Conservation (phyloP, 805 yeast genomes). For the Wickerhamiella azymoides region DNA sequence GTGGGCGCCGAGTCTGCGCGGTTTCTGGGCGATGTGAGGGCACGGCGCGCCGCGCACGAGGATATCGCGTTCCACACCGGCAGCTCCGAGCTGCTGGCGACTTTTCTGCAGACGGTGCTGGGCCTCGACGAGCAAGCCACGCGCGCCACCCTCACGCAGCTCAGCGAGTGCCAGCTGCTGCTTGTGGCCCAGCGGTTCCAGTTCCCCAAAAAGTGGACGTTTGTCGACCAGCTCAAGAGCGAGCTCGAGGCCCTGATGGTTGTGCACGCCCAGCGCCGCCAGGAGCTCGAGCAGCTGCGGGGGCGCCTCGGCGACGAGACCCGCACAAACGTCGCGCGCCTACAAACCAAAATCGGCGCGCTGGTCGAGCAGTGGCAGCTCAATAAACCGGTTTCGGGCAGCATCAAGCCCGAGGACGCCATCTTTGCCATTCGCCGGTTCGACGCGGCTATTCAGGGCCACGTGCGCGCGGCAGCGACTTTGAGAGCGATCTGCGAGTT, state of each 20-base stretch:
- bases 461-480: constrained; percentile 13
- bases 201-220: constrained; percentile 43
- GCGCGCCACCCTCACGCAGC: neutral
- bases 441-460: constrained; percentile 16
- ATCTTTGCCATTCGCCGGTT: constrained; percentile 19
- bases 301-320: neutral
- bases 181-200: constrained; percentile 33
- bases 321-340: constrained; percentile 27
- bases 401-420: constrained; percentile 20
- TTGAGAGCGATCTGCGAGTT: constrained; percentile 26
- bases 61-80: constrained; percentile 6
- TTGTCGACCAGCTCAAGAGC: constrained; percentile 46
- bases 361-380: constrained; percentile 35
- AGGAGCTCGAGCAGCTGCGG: constrained; percentile 23
- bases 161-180: constrained; percentile 28
- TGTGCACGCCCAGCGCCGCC: constrained; percentile 26
- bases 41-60: constrained; percentile 29
- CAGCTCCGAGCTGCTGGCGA: constrained; percentile 3
- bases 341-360: constrained; percentile 24
- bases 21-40: constrained; percentile 24
- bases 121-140: neutral
- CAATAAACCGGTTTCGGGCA: constrained; percentile 22
- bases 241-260: constrained; percentile 33
- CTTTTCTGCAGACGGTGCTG: neutral
- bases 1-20: constrained; percentile 25